These are phyloP conservation scores for Xerocomellus intermedius DNA, from an alignment of 768 basidiomycete genomes.

Conservation along the genomic window DNA sequence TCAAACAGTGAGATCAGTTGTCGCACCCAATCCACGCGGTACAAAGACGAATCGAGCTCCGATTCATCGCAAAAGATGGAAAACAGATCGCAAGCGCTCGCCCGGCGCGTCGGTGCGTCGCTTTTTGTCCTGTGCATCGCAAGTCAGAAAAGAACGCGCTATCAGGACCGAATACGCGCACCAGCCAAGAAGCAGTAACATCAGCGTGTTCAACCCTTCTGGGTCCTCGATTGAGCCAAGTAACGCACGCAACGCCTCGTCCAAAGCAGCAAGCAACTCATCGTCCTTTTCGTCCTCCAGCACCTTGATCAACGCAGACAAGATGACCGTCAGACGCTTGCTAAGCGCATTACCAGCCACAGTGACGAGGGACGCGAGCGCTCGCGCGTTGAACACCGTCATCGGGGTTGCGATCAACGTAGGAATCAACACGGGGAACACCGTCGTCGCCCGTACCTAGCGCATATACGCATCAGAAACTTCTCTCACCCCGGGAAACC, in stretches of 20 bases:
- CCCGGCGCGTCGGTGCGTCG: conserved; percentile 65
- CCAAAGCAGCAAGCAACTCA: conserved; percentile 66
- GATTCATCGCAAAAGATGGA: conserved; percentile 81
- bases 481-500: not conserved
- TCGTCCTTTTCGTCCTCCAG: conserved; percentile 67
- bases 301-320: conserved; percentile 77
- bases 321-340: conserved; percentile 73
- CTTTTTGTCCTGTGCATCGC: conserved; percentile 66
- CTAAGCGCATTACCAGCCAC: conserved; percentile 92
- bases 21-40: conserved; percentile 93
- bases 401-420: conserved; percentile 89
- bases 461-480: not conserved
- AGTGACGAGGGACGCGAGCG: conserved; percentile 85
- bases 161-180: conserved; percentile 35
- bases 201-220: conserved; percentile 87
- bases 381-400: conserved; percentile 92
- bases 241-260: conserved; percentile 72
- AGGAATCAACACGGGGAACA: conserved; percentile 96
- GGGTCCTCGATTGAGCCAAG: conserved; percentile 77
- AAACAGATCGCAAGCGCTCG: conserved; percentile 78
- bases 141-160: not conserved
- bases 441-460: conserved; percentile 88
- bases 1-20: conserved; percentile 83
- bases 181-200: conserved; percentile 90
- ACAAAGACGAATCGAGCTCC: conserved; percentile 76